phyloP scores from a whole-genome alignment of 1,284 basidiomycete species.

The Porogramme epimiltina region DNA sequence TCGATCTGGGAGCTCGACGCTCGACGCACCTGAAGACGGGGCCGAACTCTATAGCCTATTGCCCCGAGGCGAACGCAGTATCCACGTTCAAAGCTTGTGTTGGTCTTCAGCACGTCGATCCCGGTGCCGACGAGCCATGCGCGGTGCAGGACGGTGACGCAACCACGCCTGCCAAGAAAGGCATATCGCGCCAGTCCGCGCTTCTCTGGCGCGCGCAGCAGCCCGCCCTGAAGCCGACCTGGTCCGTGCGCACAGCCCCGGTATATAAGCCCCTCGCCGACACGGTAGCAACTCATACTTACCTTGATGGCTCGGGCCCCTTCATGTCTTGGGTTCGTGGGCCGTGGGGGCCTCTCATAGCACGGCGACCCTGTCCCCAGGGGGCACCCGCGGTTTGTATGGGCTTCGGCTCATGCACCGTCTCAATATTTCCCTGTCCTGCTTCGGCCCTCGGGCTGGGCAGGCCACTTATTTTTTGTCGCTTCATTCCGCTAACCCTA shows the following conservation, averaged over 20 bases:
- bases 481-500: constrained; percentile 30
- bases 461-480: constrained; percentile 33
- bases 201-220: neutral
- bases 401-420: constrained; percentile 65
- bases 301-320: constrained; percentile 38
- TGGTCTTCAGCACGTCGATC: too few species aligned
- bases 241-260: constrained; percentile 29
- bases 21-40: neutral
- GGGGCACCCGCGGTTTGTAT: constrained; percentile 51
- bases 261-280: constrained; percentile 19
- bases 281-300: constrained; percentile 33
- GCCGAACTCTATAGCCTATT: neutral
- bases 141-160: too few species aligned
- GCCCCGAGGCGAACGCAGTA: too few species aligned
- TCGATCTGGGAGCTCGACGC: too few species aligned
- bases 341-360: constrained; percentile 53
- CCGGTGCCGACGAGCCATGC: too few species aligned
- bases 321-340: constrained; percentile 43
- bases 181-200: neutral
- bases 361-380: constrained; percentile 68
- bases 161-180: too few species aligned
- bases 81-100: too few species aligned
- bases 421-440: constrained; percentile 72
- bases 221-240: constrained; percentile 26
- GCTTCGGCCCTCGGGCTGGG: constrained; percentile 48